Conservation (phyloP, 2,329 filamentous ascomycete genomes). For the Decorospora gaudefroyi region DNA sequence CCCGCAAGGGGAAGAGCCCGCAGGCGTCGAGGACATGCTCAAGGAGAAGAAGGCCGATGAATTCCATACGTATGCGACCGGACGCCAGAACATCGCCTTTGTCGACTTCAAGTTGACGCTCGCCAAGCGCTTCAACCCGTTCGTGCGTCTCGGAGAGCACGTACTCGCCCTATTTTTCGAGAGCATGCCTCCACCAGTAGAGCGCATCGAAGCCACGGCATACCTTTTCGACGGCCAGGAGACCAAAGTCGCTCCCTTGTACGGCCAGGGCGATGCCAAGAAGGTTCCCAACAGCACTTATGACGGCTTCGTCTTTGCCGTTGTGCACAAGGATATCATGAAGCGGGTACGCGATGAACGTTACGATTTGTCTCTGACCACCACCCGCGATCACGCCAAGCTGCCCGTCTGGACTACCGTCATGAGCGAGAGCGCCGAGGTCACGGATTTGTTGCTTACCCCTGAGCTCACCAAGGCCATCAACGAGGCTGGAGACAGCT, state of each 20-base stretch:
- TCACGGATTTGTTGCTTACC: slow-evolving; percentile 85
- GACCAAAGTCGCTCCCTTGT: slow-evolving; percentile 70
- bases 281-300: slow-evolving; percentile 67
- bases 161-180: slow-evolving; percentile 79
- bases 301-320: slow-evolving; percentile 90
- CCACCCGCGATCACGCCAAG: slow-evolving; percentile 89
- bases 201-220: slow-evolving; percentile 74
- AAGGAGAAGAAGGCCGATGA: slow-evolving; percentile 89
- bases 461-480: slow-evolving; percentile 83
- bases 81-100: slow-evolving; percentile 90
- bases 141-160: slow-evolving; percentile 67
- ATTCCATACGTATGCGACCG: slow-evolving; percentile 84
- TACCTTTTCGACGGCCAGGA: slow-evolving; percentile 96
- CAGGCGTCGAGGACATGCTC: slow-evolving; percentile 63
- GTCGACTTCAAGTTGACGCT: slow-evolving; percentile 82
- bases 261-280: slow-evolving; percentile 65
- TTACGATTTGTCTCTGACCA: slow-evolving; percentile 91
- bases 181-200: slow-evolving; percentile 67
- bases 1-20: slow-evolving; percentile 48
- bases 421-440: slow-evolving; percentile 96
- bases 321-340: slow-evolving; percentile 96
- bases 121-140: slow-evolving; percentile 84
- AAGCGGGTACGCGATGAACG: slow-evolving; percentile 85
- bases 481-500: slow-evolving; percentile 72
- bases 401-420: slow-evolving; percentile 87